phyloP scores from a whole-genome alignment of 805 yeast genomes.

The Pichia cephalocereana region DNA sequence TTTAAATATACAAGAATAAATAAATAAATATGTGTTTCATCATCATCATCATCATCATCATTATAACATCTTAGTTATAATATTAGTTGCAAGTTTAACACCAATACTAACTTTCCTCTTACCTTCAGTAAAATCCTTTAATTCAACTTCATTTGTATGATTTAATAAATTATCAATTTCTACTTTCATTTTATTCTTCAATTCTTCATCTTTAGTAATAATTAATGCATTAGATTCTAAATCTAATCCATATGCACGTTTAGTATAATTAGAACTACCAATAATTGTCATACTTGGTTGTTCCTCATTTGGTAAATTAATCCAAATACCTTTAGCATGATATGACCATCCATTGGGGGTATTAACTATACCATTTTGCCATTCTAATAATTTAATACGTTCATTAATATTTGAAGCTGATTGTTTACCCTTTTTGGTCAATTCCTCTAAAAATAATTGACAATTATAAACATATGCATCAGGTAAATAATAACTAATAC shows the following conservation, averaged over 20 bases:
- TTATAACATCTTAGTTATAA: constrained; percentile 47
- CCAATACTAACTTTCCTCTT: constrained; percentile 55
- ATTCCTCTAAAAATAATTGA: constrained; percentile 49
- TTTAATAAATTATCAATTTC: constrained; percentile 57
- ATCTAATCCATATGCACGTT: constrained; percentile 80
- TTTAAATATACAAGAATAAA: not conserved
- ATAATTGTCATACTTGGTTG: constrained; percentile 69
- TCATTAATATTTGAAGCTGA: constrained; percentile 12
- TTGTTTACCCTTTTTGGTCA: constrained; percentile 23
- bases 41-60: not conserved
- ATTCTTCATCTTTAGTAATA: constrained; percentile 54
- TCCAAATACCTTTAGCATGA: constrained; percentile 96
- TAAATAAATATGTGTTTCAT: not conserved
- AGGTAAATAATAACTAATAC: constrained; percentile 75
- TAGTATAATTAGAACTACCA: constrained; percentile 91
- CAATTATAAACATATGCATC: constrained; percentile 79
- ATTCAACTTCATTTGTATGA: constrained; percentile 42
- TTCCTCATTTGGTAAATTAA: constrained; percentile 45
- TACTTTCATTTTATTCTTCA: constrained; percentile 45
- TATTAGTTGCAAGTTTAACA: constrained; percentile 57
- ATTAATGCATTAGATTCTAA: constrained; percentile 81
- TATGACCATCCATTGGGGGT: constrained; percentile 89
- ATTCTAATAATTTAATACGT: constrained; percentile 57
- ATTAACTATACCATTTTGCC: constrained; percentile 83
- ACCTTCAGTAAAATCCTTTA: constrained; percentile 54